Conservation (phyloP, 306 rosid species). For the Abrus pulchellus region DNA sequence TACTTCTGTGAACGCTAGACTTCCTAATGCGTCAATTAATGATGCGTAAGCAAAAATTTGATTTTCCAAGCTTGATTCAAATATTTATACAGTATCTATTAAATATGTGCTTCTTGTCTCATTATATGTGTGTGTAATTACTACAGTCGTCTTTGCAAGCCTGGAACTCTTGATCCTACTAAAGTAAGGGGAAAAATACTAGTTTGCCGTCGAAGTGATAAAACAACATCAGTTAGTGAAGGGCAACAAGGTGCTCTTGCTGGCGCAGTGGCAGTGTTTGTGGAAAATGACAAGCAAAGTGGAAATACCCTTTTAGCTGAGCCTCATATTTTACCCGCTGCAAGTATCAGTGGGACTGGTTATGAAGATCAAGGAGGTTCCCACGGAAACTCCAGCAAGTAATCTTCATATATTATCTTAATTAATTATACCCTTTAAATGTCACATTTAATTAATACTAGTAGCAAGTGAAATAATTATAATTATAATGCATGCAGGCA, state of each 20-base stretch:
- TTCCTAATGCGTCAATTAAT: background rate
- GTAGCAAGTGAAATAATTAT: background rate
- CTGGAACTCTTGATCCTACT: background rate
- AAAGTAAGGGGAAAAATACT: background rate
- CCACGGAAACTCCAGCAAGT: background rate
- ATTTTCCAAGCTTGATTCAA: background rate
- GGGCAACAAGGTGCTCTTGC: background rate
- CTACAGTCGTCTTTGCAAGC: background rate
- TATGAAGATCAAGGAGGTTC: background rate
- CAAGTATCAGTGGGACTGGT: background rate
- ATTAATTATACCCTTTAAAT: background rate
- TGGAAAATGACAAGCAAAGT: background rate
- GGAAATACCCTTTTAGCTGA: background rate
- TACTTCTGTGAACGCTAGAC: constrained; percentile 46
- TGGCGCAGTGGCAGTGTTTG: background rate
- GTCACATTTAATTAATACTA: background rate
- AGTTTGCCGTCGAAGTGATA: background rate
- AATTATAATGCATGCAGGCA: constrained; percentile 29
- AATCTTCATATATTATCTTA: background rate
- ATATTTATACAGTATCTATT: background rate
- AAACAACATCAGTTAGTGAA: background rate
- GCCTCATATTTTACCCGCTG: background rate
- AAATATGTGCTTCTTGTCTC: too few relatives aligned
- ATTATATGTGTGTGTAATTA: background rate
- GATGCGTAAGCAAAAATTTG: constrained; percentile 57